Base-by-base conservation (phyloP, 495 filamentous ascomycete species). In the Rhypophila decipiens region DNA sequence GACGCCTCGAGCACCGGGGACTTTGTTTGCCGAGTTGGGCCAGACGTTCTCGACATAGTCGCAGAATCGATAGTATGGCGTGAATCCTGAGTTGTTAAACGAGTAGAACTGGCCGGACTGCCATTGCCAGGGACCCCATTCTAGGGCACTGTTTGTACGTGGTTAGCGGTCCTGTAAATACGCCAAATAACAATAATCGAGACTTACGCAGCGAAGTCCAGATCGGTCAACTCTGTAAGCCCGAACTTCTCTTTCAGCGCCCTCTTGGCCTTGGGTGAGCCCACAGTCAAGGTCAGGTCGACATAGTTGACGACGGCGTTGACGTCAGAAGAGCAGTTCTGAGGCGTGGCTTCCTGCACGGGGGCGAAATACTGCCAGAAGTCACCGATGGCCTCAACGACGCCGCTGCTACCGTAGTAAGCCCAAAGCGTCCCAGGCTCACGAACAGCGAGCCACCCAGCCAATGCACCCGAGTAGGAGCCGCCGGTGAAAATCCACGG, bases 331-430 rank as follows among this genome's bases (percentile, higher is more conserved):
- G 72, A 79, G 67, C 83, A 87, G 66, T 87, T 87, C 59, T 68
- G 55, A 0, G 83, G 74, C 60, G 80, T 83, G 1, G 77, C 80
- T 42, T 79, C 65, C 49, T 77, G 72, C 20, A 83, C 68, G n/a
- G 82, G 81, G 4, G 64, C 61, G 57, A 85, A 85, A 50, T 85
- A 86, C 63, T 76, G 72, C 80, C 80, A 85, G 50, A 78, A 85
- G 49, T 84, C 70, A 4, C 71, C 71, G 21, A 85, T 73, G 3
- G 80, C 73, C 55, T 86, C 70, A 1, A 86, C 82, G 4, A 78
- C 76, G 2, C 76, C 82, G 52, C 76, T 80, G 22, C 77, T 79
- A 20, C 78, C 73, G 51, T 82, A 76, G 50, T 83, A 84, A 2
- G 81, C 82, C 80, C 80, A 85, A 61, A 83, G 82, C 0, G 79